These are phyloP conservation scores for Ehretia macrophylla DNA, from an alignment of 257 asterid species.

Conservation along the genomic window DNA sequence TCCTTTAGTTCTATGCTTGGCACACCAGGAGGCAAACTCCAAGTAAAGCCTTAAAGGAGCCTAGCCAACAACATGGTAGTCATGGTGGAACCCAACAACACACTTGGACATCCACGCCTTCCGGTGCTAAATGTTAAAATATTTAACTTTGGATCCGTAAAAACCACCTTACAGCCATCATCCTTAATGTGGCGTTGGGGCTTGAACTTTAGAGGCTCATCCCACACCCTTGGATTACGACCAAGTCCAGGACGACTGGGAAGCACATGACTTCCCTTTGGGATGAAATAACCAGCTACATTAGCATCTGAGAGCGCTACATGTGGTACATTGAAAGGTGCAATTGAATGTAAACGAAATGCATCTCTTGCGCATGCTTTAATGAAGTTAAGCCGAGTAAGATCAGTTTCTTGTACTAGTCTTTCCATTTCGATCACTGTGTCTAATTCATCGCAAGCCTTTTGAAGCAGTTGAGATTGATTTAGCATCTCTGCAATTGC, in stretches of 20 bases:
- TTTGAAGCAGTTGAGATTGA: constrained; percentile 17
- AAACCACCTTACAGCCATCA: neutral
- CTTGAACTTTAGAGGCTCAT: constrained; percentile 15
- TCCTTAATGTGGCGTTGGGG: constrained; percentile 16
- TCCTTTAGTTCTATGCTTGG: neutral
- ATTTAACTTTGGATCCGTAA: neutral
- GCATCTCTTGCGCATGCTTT: constrained; percentile 31
- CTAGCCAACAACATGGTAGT: neutral
- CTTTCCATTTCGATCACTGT: constrained; percentile 15
- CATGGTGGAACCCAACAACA: neutral
- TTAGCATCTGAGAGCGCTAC: constrained; percentile 14
- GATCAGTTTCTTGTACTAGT: constrained; percentile 30
- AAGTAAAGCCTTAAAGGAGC: neutral
- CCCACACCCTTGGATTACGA: constrained; percentile 23
- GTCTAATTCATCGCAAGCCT: constrained; percentile 19
- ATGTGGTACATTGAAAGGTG: constrained; percentile 28
- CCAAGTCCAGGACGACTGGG: constrained; percentile 31
- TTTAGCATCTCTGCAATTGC: constrained; percentile 27
- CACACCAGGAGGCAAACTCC: constrained; percentile 6
- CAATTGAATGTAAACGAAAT: constrained; percentile 23
- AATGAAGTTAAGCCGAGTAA: constrained; percentile 20
- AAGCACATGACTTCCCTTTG: constrained; percentile 28
- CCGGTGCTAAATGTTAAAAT: neutral
- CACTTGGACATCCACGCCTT: constrained; percentile 3
- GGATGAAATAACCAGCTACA: constrained; percentile 29